These are phyloP conservation scores for Mortierella sp. DNA, from an alignment of 371 early-diverging fungal species.

Conservation along the genomic window DNA sequence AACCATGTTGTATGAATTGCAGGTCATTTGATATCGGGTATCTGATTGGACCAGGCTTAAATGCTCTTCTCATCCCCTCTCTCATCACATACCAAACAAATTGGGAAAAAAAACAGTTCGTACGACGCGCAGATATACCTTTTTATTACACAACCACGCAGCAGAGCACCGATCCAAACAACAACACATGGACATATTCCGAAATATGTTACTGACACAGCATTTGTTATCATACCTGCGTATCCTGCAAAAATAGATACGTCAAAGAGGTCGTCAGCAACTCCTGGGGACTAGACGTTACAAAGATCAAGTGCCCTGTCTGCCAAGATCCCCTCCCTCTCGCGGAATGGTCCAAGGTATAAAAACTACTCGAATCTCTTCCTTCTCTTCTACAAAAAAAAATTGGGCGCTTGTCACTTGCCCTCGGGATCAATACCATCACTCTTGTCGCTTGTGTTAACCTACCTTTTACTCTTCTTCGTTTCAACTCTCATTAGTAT, in stretches of 20 bases:
- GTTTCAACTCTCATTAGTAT: constrained; percentile 46
- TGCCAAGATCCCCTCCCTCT: constrained; percentile 70
- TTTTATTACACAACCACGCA: neutral
- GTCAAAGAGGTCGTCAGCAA: constrained; percentile 75
- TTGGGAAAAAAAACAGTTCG: neutral
- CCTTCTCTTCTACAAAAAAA: neutral
- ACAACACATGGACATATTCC: neutral
- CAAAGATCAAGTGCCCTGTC: constrained; percentile 78
- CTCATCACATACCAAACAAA: neutral
- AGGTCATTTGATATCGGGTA: constrained; percentile 26
- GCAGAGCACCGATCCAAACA: neutral
- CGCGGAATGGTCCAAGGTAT: constrained; percentile 73
- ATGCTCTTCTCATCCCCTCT: neutral
- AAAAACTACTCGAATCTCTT: neutral
- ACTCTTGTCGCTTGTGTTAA: neutral
- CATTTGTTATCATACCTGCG: neutral
- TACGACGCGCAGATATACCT: constrained; percentile 16
- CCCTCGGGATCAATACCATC: neutral
- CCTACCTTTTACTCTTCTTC: constrained; percentile 5
- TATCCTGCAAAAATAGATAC: constrained; percentile 59
- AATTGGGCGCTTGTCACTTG: neutral
- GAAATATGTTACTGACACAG: neutral
- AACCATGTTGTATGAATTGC: neutral
- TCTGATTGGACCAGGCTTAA: constrained; percentile 26
- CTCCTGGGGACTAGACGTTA: constrained; percentile 77